Percentiles rank a stretch among this genome's conserved stretches.
These are phyloP conservation scores for Pseudogymnoascus sp. DNA, from an alignment of 2,329 filamentous ascomycete genomes.

Conservation along the genomic window DNA sequence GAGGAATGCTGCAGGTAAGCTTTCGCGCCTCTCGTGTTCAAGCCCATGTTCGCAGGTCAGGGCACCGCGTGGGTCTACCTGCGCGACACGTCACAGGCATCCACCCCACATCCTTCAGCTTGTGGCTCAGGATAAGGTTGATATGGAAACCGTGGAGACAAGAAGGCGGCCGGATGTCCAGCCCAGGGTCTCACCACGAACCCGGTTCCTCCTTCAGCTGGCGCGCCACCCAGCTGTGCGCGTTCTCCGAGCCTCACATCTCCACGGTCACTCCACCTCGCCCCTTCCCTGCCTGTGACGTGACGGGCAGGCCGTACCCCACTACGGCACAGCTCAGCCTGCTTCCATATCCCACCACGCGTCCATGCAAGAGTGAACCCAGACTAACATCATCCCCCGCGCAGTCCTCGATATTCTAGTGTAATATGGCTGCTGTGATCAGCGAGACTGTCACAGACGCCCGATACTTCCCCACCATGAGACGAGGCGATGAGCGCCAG, in stretches of 20 bases:
- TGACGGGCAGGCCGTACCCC: background rate
- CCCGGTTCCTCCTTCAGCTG: background rate
- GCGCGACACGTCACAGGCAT: background rate
- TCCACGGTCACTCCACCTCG: background rate
- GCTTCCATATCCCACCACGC: background rate
- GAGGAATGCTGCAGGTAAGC: slow-evolving; percentile 30
- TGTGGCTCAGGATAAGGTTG: background rate
- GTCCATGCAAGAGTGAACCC: background rate
- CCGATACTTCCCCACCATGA: slow-evolving; percentile 63
- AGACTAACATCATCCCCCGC: background rate
- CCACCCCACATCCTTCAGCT: background rate
- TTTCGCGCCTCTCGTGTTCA: slow-evolving; percentile 13
- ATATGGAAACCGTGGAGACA: background rate
- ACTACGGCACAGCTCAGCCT: background rate
- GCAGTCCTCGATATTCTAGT: slow-evolving; percentile 15
- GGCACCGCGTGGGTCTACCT: background rate
- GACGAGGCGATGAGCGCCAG: slow-evolving; percentile 42
- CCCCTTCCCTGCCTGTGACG: background rate
- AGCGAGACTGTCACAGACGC: slow-evolving; percentile 68
- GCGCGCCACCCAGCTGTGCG: background rate
- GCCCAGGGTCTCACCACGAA: background rate
- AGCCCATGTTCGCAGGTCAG: background rate
- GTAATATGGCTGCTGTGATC: slow-evolving; percentile 54
- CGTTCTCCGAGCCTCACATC: background rate
- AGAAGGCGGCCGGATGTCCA: background rate